Evolutionary conservation across 139 green algal genomes (phyloP).

Genomic region (Coelastrella sp.): DNA sequence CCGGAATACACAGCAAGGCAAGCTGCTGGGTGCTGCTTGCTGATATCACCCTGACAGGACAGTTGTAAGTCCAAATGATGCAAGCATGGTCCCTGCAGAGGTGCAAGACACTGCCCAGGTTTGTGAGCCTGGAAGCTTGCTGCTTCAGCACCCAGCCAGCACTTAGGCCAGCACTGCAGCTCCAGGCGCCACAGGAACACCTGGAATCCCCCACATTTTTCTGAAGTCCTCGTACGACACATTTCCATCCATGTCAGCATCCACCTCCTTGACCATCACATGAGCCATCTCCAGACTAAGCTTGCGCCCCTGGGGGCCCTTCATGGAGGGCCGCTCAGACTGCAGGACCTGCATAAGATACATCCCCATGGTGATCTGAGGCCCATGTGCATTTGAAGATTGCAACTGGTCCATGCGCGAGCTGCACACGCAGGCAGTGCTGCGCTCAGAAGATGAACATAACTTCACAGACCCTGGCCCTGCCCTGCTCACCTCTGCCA

Average conservation of each 20-base stretch:
- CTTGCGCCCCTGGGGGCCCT: slow-evolving; percentile 31
- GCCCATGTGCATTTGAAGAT: neutral
- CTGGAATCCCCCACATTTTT: slow-evolving; percentile 25
- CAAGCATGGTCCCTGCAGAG: too few relatives aligned
- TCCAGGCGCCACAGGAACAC: neutral
- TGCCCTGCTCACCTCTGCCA: slow-evolving; percentile 55
- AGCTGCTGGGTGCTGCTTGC: too few relatives aligned
- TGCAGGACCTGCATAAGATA: slow-evolving; percentile 13
- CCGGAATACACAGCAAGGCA: too few relatives aligned
- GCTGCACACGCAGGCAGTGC: neutral
- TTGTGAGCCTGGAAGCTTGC: too few relatives aligned
- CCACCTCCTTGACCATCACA: slow-evolving; percentile 66
- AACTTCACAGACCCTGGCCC: neutral
- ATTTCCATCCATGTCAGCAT: slow-evolving; percentile 56
- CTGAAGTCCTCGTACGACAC: slow-evolving; percentile 63
- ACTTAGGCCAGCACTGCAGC: neutral
- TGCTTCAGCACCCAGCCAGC: neutral
- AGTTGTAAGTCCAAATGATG: too few relatives aligned
- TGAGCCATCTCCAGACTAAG: slow-evolving; percentile 49
- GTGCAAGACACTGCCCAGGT: too few relatives aligned
- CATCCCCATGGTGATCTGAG: neutral
- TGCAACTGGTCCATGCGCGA: neutral
- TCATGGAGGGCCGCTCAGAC: neutral
- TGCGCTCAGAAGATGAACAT: neutral
- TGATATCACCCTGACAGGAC: too few relatives aligned